These are phyloP conservation scores for Euphorbia peplus DNA, from an alignment of 345 rosid species.

Conservation along the genomic window DNA sequence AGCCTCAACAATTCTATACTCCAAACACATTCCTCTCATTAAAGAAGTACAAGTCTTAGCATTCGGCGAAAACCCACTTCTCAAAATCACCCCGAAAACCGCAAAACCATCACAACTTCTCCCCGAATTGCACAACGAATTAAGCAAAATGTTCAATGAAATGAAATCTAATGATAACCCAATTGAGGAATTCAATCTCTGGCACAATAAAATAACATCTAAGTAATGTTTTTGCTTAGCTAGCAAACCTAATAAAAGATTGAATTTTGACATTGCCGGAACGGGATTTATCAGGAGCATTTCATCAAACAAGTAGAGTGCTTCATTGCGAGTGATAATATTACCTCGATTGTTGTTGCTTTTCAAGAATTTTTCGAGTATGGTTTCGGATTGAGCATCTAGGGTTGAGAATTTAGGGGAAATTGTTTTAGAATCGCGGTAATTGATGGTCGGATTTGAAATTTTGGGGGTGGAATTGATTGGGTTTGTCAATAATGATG, in stretches of 20 bases:
- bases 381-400: constrained; percentile 3
- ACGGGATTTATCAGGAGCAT: constrained; percentile 21
- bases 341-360: constrained; percentile 21
- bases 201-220: constrained; percentile 16
- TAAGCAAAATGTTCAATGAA: constrained; percentile 30
- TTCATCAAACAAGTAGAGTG: constrained; percentile 27
- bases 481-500: constrained; percentile 8
- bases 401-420: not conserved
- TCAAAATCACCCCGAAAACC: constrained; percentile 30
- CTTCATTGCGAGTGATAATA: constrained; percentile 24
- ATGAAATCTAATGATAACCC: constrained; percentile 23
- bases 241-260: constrained; percentile 16
- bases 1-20: constrained; percentile 18
- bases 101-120: constrained; percentile 23
- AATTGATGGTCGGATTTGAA: not conserved
- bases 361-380: constrained; percentile 12
- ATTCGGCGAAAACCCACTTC: constrained; percentile 26
- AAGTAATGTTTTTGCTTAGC: constrained; percentile 24
- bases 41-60: constrained; percentile 24
- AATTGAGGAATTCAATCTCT: constrained; percentile 7
- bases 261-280: constrained; percentile 17
- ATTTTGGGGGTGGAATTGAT: constrained; percentile 2
- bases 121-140: constrained; percentile 22
- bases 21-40: constrained; percentile 34
- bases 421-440: not conserved